phyloP scores from a whole-genome alignment of 768 basidiomycete species.

The Leccinum variicolor region DNA sequence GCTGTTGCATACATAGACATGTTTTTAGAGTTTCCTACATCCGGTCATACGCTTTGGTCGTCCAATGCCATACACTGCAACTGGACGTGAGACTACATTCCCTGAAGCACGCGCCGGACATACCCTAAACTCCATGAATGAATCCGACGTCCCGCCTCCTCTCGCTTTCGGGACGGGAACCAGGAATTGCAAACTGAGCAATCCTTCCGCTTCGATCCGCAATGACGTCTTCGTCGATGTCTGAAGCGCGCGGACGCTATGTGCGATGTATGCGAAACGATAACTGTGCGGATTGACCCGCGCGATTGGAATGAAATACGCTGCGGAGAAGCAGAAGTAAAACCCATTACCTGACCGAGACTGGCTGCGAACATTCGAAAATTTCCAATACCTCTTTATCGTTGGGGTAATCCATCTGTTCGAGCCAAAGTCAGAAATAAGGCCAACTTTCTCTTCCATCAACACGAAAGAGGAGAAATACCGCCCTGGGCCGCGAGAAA shows the following conservation, averaged over 20 bases:
- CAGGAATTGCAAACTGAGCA: slow-evolving; percentile 87
- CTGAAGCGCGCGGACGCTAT: slow-evolving; percentile 71
- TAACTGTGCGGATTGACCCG: slow-evolving; percentile 51
- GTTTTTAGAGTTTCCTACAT: slow-evolving; percentile 17
- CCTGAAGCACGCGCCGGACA: slow-evolving; percentile 25
- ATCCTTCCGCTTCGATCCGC: slow-evolving; percentile 77
- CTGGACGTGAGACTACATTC: slow-evolving; percentile 8
- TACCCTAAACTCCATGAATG: slow-evolving; percentile 88
- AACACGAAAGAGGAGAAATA: neutral
- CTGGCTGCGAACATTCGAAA: slow-evolving; percentile 70
- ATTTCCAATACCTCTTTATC: slow-evolving; percentile 88
- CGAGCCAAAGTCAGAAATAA: neutral
- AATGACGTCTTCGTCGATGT: slow-evolving; percentile 86
- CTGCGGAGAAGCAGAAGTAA: neutral
- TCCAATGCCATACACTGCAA: slow-evolving; percentile 31
- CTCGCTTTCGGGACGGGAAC: slow-evolving; percentile 55
- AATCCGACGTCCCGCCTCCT: slow-evolving; percentile 45
- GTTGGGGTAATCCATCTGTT: slow-evolving; percentile 93
- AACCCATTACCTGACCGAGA: slow-evolving; percentile 64
- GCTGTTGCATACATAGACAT: slow-evolving; percentile 2
- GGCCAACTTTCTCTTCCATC: neutral
- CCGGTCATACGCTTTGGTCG: slow-evolving; percentile 24
- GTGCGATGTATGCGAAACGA: slow-evolving; percentile 71
- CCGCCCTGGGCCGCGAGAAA: neutral
- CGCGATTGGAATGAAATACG: neutral